A percentile compares a stretch with the other conserved stretches of the same genome.
Conservation (phyloP, 2,329 filamentous ascomycete genomes). For the Coniella lustricola region DNA sequence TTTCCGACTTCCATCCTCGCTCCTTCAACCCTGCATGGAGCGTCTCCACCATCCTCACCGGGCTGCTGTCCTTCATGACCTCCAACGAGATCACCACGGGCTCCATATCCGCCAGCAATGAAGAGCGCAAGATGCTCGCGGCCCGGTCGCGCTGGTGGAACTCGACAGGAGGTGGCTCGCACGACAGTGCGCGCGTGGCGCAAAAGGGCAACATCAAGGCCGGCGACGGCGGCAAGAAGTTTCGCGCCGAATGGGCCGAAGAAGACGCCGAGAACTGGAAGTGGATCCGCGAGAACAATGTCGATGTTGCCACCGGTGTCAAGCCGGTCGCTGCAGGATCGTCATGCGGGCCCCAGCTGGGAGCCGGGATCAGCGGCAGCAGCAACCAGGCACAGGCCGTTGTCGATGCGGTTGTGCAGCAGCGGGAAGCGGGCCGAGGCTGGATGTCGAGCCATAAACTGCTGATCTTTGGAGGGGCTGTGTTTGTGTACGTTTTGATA, state of each 20-base stretch:
- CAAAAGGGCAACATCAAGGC: conserved; percentile 72
- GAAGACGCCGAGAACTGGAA: conserved; percentile 82
- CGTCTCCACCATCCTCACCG: conserved; percentile 91
- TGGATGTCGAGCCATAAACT: conserved; percentile 80
- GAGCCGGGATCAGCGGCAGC: conserved; percentile 55
- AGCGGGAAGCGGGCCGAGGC: conserved; percentile 70
- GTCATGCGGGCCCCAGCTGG: conserved; percentile 42
- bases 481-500: conserved; percentile 79
- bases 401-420: conserved; percentile 70
- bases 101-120: conserved; percentile 67
- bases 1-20: conserved; percentile 96
- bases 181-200: conserved; percentile 42
- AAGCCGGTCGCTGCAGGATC: conserved; percentile 48
- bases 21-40: conserved; percentile 99
- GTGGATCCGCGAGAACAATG: conserved; percentile 78
- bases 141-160: conserved; percentile 90
- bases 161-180: conserved; percentile 79
- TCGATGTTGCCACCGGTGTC: conserved; percentile 71
- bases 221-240: conserved; percentile 88
- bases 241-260: conserved; percentile 83
- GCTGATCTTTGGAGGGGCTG: conserved; percentile 57
- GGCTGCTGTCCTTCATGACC: conserved; percentile 95
- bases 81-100: conserved; percentile 98
- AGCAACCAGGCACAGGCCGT: conserved; percentile 60
- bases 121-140: conserved; percentile 73